phyloP scores from a whole-genome alignment of 1,139 yeast genomes.

The Diutina catenulata region DNA sequence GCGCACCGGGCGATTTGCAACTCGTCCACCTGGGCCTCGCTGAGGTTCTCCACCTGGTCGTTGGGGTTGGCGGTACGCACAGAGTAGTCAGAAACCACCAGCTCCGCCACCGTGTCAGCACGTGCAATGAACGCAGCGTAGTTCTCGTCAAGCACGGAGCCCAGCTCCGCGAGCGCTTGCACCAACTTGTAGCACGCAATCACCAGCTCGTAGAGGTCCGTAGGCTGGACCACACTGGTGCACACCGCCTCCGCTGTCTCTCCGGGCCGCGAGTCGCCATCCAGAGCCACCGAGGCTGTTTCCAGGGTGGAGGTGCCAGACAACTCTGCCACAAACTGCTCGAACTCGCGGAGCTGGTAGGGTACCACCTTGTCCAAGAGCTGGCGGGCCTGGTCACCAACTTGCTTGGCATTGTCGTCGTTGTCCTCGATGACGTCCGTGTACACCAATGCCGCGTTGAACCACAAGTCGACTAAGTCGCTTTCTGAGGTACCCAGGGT shows the following conservation, averaged over 20 bases:
- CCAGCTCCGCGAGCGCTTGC: conserved; percentile 14
- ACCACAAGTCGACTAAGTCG: conserved; percentile 11
- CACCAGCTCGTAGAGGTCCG: conserved; percentile 26
- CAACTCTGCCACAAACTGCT: conserved; percentile 19
- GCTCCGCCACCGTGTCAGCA: conserved; percentile 14
- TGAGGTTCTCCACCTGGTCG: conserved; percentile 17
- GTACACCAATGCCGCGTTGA: conserved; percentile 35
- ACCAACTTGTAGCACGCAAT: conserved; percentile 19
- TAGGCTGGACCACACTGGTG: neutral
- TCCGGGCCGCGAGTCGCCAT: neutral
- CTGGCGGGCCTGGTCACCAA: conserved; percentile 13
- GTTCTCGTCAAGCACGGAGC: neutral
- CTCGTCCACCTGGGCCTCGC: conserved; percentile 16
- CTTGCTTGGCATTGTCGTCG: conserved; percentile 13
- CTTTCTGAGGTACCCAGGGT: neutral
- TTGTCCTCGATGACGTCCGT: conserved; percentile 33
- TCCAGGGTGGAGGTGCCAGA: neutral
- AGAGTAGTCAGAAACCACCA: conserved; percentile 15
- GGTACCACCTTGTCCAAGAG: conserved; percentile 13
- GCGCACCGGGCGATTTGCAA: conserved; percentile 14
- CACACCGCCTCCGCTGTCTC: conserved; percentile 1
- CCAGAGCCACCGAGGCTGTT: neutral
- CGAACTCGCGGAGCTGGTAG: conserved; percentile 13
- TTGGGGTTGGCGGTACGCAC: conserved; percentile 14
- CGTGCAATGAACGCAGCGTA: conserved; percentile 9